Evolutionary conservation across 257 asterid genomes (phyloP).

Genomic region (Eucommia ulmoides): DNA sequence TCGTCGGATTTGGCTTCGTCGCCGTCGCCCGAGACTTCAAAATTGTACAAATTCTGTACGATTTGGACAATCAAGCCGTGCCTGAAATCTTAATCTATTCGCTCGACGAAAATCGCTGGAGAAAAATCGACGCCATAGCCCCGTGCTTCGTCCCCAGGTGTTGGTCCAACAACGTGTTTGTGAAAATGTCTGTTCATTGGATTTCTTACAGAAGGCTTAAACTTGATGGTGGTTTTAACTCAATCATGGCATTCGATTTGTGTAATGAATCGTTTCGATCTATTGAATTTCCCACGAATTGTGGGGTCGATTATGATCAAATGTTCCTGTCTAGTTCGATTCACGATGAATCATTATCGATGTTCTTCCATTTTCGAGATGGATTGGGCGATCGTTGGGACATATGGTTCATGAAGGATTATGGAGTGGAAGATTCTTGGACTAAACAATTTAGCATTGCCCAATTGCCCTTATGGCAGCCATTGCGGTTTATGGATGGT

Average conservation of each 20-base stretch:
- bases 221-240: slow-evolving; percentile 8
- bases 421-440: slow-evolving; percentile 26
- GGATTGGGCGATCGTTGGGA: slow-evolving; percentile 21
- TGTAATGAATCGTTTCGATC: slow-evolving; percentile 17
- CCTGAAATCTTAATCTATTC: slow-evolving; percentile 15
- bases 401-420: slow-evolving; percentile 25
- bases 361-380: slow-evolving; percentile 13
- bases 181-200: slow-evolving; percentile 32
- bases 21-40: slow-evolving; percentile 11
- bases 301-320: slow-evolving; percentile 10
- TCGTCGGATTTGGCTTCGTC: slow-evolving; percentile 31
- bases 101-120: slow-evolving; percentile 19
- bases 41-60: slow-evolving; percentile 19
- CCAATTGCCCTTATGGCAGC: slow-evolving; percentile 8
- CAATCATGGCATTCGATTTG: slow-evolving; percentile 28
- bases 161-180: slow-evolving; percentile 25
- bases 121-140: slow-evolving; percentile 8
- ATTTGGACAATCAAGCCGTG: slow-evolving; percentile 11
- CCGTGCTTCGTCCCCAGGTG: slow-evolving; percentile 22
- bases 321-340: slow-evolving; percentile 12
- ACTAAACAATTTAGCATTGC: slow-evolving; percentile 6
- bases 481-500: slow-evolving; percentile 15
- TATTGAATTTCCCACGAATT: slow-evolving; percentile 20
- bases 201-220: slow-evolving; percentile 13
- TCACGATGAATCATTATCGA: slow-evolving; percentile 16